Evolutionary conservation across 805 yeast species (phyloP).

Genomic region (Teunomyces barrocoloradensis): DNA sequence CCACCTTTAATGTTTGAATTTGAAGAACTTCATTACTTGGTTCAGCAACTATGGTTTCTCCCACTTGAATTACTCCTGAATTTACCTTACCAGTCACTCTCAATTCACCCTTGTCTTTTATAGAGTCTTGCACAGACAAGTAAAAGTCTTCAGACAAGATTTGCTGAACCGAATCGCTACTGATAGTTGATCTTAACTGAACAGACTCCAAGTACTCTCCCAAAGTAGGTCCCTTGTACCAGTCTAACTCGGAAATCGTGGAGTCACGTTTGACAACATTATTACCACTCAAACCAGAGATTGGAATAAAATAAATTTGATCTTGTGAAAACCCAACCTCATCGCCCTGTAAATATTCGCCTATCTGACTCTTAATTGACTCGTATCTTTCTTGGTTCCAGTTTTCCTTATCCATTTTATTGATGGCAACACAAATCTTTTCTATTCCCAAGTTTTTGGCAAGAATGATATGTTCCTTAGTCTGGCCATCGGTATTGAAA

Average conservation of each 20-base stretch:
- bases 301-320: conserved; percentile 56
- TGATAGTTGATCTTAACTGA: conserved; percentile 13
- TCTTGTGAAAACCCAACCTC: conserved; percentile 49
- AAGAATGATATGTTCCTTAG: conserved; percentile 72
- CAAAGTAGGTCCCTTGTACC: conserved; percentile 50
- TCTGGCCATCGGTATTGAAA: conserved; percentile 65
- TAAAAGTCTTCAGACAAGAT: conserved; percentile 45
- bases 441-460: conserved; percentile 68
- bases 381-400: conserved; percentile 57
- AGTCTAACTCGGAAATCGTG: conserved; percentile 29
- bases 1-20: conserved; percentile 38
- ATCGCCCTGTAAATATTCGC: conserved; percentile 46
- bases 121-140: conserved; percentile 63
- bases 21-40: conserved; percentile 49
- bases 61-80: conserved; percentile 67
- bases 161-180: conserved; percentile 11
- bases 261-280: conserved; percentile 52
- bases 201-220: conserved; percentile 39
- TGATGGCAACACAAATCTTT: conserved; percentile 58
- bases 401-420: conserved; percentile 63
- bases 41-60: conserved; percentile 57
- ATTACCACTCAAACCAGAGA: conserved; percentile 66
- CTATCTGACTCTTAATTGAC: conserved; percentile 48
- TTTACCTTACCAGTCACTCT: conserved; percentile 63
- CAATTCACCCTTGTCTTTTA: conserved; percentile 46